Conservation (phyloP, 371 early-diverging fungal genomes). For the Haplosporangium sp. region DNA sequence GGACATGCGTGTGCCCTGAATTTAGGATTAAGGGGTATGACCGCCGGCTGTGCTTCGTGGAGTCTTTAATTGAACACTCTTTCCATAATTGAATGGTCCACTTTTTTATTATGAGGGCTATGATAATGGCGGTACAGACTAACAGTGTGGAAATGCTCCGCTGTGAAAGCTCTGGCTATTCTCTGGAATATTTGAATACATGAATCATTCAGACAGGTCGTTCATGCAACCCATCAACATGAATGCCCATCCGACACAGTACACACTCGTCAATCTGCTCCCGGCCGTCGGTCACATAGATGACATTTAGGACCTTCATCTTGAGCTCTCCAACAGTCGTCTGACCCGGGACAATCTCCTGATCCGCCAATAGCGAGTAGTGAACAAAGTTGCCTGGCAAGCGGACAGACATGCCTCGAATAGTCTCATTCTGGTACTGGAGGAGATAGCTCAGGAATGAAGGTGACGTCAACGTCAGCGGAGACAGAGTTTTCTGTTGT, state of each 20-base stretch:
- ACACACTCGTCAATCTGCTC: conserved; percentile 46
- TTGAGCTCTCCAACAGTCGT: conserved; percentile 49
- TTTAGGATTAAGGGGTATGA: no score
- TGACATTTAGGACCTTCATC: conserved; percentile 48
- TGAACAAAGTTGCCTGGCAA: conserved; percentile 49
- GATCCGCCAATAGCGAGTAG: conserved; percentile 35
- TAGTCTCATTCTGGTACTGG: conserved; percentile 44
- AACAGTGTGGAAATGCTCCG: no score
- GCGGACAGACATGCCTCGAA: conserved; percentile 41
- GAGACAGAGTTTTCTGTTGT: conserved; percentile 30
- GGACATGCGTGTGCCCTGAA: no score
- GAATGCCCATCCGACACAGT: conserved; percentile 41
- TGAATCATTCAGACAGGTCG: background rate
- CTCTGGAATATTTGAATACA: no score
- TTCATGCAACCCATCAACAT: conserved; percentile 42
- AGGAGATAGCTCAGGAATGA: conserved; percentile 45
- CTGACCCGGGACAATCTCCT: conserved; percentile 39
- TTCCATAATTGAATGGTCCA: no score
- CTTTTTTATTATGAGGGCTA: no score
- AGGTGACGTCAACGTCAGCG: conserved; percentile 33
- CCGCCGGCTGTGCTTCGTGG: no score
- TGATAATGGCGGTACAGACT: no score
- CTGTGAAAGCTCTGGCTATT: no score
- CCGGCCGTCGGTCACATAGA: conserved; percentile 36
- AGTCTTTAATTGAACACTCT: no score